Evolutionary conservation across 202 grass and related monocot species (phyloP).

Genomic region (Thinopyrum obtusiflorum): DNA sequence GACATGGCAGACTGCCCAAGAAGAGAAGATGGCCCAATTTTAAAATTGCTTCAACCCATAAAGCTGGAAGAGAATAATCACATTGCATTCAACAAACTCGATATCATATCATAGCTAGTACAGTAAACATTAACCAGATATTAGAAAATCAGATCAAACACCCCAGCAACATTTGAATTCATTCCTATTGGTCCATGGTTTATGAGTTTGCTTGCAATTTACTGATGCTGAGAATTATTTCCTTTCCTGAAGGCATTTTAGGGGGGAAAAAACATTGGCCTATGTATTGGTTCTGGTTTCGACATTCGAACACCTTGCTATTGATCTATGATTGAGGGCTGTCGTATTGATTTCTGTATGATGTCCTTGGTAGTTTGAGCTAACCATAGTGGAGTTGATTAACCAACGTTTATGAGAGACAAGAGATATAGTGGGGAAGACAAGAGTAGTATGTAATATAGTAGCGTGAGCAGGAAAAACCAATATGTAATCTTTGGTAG

Average conservation of each 20-base stretch:
- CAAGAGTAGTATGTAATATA: background rate
- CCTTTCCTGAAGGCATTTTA: background rate
- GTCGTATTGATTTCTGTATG: background rate
- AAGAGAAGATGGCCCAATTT: slow-evolving; percentile 33
- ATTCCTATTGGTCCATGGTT: background rate
- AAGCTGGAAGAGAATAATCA: slow-evolving; percentile 29
- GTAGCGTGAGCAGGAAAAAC: background rate
- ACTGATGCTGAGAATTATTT: too few species aligned
- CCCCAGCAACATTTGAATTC: background rate
- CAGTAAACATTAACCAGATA: background rate
- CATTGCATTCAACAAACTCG: background rate
- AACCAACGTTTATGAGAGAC: background rate
- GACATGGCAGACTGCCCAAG: slow-evolving; percentile 72
- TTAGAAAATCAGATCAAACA: background rate
- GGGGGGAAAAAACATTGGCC: background rate
- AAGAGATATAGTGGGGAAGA: background rate
- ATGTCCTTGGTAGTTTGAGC: background rate
- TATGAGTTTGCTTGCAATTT: too few species aligned
- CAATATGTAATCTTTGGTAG: background rate
- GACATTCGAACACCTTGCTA: background rate
- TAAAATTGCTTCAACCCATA: slow-evolving; percentile 26
- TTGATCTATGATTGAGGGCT: background rate
- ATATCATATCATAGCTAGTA: slow-evolving; percentile 1
- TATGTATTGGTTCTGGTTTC: background rate
- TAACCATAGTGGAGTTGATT: background rate